Conservation (phyloP, 352 stramenopile species). For the Phytophthora constricta region DNA sequence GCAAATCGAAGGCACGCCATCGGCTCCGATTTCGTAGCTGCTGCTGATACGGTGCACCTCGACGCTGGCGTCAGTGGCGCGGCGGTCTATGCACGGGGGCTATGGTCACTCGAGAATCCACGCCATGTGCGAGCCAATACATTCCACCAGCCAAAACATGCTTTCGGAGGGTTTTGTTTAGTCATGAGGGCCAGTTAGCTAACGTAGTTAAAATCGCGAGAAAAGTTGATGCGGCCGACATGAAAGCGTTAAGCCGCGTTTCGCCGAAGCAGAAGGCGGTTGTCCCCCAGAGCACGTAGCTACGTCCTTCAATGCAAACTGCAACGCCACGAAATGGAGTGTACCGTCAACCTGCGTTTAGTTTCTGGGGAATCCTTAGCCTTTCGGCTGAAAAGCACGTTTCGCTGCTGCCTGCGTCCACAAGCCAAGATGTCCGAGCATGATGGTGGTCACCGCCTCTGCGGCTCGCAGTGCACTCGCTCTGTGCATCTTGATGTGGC, state of each 20-base stretch:
- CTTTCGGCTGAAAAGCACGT: too few species aligned
- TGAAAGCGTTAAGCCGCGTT: too few species aligned
- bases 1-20: constrained; percentile 7
- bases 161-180: not conserved
- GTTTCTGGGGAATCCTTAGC: too few species aligned
- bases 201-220: not conserved
- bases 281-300: too few species aligned
- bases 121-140: not conserved
- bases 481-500: not conserved
- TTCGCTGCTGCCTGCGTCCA: not conserved
- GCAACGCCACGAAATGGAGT: not conserved
- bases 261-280: not conserved
- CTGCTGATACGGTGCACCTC: constrained; percentile 31
- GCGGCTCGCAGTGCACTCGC: not conserved
- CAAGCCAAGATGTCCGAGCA: not conserved
- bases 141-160: not conserved
- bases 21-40: too few species aligned
- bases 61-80: constrained; percentile 22
- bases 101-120: not conserved
- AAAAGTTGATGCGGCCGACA: not conserved
- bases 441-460: not conserved
- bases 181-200: too few species aligned
- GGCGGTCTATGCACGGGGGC: constrained; percentile 25
- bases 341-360: too few species aligned
- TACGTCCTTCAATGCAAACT: not conserved